Evolutionary conservation across 2,329 filamentous ascomycete species (phyloP).

Genomic region (Penicillium crustosum): DNA sequence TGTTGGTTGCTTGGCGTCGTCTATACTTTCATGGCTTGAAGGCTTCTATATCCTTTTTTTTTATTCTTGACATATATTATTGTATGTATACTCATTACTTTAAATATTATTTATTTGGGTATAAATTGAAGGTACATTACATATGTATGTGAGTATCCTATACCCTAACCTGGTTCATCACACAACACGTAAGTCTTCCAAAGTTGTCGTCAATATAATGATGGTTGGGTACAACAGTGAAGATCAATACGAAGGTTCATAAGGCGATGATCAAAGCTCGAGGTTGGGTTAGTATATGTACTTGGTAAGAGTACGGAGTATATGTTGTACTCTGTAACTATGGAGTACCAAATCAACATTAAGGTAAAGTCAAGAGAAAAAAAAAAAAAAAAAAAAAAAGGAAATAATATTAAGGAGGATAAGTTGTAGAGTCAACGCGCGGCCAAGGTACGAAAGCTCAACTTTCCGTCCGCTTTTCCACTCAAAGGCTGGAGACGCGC

Average conservation of each 20-base stretch:
- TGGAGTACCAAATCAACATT: not conserved
- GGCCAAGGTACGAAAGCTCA: conserved; percentile 8
- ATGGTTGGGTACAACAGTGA: not conserved
- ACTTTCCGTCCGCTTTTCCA: conserved; percentile 6
- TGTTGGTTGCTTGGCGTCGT: conserved; percentile 9
- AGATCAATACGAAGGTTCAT: not conserved
- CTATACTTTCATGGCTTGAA: conserved; percentile 6
- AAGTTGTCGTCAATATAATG: not conserved
- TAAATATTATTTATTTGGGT: not conserved
- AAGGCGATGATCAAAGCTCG: conserved; percentile 1
- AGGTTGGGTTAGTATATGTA: not conserved
- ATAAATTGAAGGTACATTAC: not conserved
- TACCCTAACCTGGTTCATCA: not conserved
- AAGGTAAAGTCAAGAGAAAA: not conserved
- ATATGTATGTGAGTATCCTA: too few relatives aligned
- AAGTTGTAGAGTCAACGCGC: conserved; percentile 3
- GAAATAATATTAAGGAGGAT: not conserved
- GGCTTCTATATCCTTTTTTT: conserved; percentile 2
- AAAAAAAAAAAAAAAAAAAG: not conserved
- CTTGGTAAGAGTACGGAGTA: not conserved
- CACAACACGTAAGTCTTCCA: not conserved
- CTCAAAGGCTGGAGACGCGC: conserved; percentile 37
- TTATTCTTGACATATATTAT: not conserved
- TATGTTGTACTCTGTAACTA: too few relatives aligned
- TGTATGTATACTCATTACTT: not conserved